These are phyloP conservation scores for Carex parvula DNA, from an alignment of 176 grass and related monocot genomes.

Conservation along the genomic window DNA sequence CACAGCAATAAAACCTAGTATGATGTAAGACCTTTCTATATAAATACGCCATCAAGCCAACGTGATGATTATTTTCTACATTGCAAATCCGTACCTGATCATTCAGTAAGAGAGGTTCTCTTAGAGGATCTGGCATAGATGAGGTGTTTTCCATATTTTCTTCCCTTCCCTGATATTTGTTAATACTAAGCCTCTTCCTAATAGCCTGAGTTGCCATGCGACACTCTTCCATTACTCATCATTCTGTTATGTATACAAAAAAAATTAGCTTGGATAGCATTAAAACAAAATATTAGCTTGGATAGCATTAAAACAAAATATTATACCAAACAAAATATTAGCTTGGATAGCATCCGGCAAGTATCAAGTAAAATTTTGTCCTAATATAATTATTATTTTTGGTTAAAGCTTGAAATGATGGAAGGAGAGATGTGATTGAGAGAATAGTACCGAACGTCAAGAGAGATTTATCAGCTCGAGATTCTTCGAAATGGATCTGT, in stretches of 20 bases:
- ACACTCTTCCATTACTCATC: slow-evolving; percentile 10
- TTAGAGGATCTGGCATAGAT: not conserved
- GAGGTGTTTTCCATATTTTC: slow-evolving; percentile 12
- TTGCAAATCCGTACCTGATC: not conserved
- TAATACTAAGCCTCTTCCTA: not conserved
- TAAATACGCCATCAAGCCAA: not conserved
- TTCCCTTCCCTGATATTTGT: not conserved
- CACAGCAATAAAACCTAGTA: not conserved
- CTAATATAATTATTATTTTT: not conserved
- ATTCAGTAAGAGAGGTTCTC: slow-evolving; percentile 20
- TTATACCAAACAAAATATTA: too few relatives aligned
- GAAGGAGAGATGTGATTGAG: not conserved
- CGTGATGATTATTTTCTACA: not conserved
- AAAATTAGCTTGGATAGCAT: not conserved
- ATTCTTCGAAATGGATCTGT: not conserved
- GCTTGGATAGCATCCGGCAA: not conserved
- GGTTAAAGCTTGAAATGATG: not conserved
- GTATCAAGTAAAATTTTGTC: not conserved
- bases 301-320: not conserved
- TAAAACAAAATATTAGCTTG: not conserved
- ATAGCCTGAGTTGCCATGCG: slow-evolving; percentile 1
- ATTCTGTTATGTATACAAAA: not conserved
- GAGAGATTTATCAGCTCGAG: not conserved
- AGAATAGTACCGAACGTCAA: not conserved
- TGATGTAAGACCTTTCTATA: not conserved